Conservation (phyloP, 768 basidiomycete genomes). For the Naganishia vaughanmartiniae region DNA sequence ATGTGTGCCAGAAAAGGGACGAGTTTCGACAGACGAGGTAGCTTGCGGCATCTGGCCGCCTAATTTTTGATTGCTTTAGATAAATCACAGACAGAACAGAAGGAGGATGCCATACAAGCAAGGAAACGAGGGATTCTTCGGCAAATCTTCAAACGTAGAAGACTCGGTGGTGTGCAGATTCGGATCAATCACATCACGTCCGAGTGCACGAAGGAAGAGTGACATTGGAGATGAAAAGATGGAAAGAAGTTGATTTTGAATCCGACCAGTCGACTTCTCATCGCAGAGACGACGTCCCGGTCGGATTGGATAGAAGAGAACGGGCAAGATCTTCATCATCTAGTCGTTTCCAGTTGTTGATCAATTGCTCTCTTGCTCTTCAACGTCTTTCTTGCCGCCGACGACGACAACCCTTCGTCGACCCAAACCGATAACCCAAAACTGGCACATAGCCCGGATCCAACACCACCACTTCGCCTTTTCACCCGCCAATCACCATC, state of each 20-base stretch:
- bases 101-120: slow-evolving; percentile 5
- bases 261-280: slow-evolving; percentile 11
- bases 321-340: slow-evolving; percentile 7
- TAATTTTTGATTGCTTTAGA: background rate
- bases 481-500: background rate
- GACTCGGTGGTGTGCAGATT: background rate
- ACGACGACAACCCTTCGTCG: background rate
- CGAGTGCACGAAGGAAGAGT: slow-evolving; percentile 8
- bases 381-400: background rate
- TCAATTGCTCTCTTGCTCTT: background rate
- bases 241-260: slow-evolving; percentile 5
- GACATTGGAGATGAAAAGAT: slow-evolving; percentile 9
- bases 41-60: background rate
- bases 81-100: slow-evolving; percentile 19
- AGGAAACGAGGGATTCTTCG: background rate
- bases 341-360: background rate
- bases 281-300: background rate
- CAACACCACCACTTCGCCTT: background rate
- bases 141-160: slow-evolving; percentile 9
- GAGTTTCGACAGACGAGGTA: background rate
- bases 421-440: background rate
- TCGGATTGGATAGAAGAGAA: slow-evolving; percentile 16
- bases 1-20: background rate
- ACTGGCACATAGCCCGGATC: background rate
- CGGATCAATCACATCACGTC: slow-evolving; percentile 17